Evolutionary conservation across 208 protist genomes (phyloP).

Genomic region (Trichomonas tenax): DNA sequence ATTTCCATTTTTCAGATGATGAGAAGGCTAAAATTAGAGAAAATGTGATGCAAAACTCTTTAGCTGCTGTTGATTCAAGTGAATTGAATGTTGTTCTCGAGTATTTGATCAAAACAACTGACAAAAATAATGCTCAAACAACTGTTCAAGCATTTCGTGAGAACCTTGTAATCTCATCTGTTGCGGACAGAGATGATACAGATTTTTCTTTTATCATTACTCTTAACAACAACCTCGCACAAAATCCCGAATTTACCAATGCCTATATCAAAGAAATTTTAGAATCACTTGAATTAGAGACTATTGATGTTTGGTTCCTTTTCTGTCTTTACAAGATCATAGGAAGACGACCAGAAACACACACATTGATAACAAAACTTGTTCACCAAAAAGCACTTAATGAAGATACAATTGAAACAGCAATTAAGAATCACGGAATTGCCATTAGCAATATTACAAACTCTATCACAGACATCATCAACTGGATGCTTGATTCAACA

Average conservation of each 20-base stretch:
- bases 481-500: background rate
- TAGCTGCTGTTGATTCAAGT: background rate
- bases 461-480: background rate
- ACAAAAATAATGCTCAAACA: background rate
- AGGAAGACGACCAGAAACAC: background rate
- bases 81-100: background rate
- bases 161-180: background rate
- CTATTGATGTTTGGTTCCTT: background rate
- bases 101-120: background rate
- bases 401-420: background rate
- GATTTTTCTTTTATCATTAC: background rate
- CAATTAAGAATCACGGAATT: background rate
- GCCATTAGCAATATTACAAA: background rate
- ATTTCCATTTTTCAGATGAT: background rate
- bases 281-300: background rate
- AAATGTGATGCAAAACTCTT: background rate
- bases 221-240: background rate
- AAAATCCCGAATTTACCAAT: background rate
- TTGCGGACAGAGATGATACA: background rate
- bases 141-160: background rate
- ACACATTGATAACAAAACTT: background rate
- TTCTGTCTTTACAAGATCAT: background rate
- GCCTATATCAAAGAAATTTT: background rate
- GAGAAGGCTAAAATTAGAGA: background rate
- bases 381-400: background rate